Evolutionary conservation across 495 filamentous ascomycete species (phyloP).

Genomic region (Tetracladium setigerum): DNA sequence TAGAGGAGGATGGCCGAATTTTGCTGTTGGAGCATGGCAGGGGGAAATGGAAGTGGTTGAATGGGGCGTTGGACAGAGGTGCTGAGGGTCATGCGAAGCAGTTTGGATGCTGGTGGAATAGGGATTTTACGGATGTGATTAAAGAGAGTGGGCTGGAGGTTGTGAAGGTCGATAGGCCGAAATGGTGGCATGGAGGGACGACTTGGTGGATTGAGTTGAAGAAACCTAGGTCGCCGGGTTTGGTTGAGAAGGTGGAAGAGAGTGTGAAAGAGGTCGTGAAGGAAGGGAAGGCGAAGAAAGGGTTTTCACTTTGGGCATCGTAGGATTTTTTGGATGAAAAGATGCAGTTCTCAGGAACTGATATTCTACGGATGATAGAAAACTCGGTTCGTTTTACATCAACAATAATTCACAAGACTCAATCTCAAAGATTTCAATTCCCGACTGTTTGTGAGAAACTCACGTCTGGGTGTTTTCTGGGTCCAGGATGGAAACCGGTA

Average conservation of each 20-base stretch:
- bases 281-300: no score
- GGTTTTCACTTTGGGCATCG: no score
- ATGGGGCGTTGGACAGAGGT: slow-evolving; percentile 66
- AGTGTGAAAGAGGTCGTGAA: no score
- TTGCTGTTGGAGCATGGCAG: slow-evolving; percentile 88
- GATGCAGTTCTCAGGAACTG: no score
- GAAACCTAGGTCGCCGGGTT: slow-evolving; percentile 6
- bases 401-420: no score
- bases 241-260: not conserved
- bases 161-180: slow-evolving; percentile 48
- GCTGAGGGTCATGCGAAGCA: slow-evolving; percentile 71
- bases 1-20: slow-evolving; percentile 59
- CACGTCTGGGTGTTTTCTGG: no score
- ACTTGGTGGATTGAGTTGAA: slow-evolving; percentile 25
- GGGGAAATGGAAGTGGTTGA: slow-evolving; percentile 68
- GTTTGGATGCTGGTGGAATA: slow-evolving; percentile 97
- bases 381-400: no score
- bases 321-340: no score
- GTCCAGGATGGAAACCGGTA: no score
- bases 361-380: no score
- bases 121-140: slow-evolving; percentile 78
- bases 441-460: no score
- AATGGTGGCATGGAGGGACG: slow-evolving; percentile 22
- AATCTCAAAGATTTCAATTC: no score
- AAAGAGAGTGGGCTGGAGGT: slow-evolving; percentile 76